A percentile compares a stretch with the other conserved stretches of the same genome.
phyloP scores from a whole-genome alignment of 176 grass and related monocot genomes.

The Zizania latifolia region DNA sequence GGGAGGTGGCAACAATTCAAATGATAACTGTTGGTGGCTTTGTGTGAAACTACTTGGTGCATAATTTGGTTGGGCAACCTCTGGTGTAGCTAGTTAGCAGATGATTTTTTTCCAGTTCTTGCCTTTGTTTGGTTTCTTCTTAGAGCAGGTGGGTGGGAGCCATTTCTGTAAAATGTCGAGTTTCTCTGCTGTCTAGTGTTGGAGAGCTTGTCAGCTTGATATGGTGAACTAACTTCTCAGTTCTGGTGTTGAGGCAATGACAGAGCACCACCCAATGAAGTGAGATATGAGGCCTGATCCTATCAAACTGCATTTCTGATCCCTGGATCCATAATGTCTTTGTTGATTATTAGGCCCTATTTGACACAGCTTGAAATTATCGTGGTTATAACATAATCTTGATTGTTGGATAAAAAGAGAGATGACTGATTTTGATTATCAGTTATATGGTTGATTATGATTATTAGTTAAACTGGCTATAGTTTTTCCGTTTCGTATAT shows the following conservation, averaged over 20 bases:
- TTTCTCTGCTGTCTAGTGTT: background rate
- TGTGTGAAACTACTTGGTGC: conserved; percentile 3
- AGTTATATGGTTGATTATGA: too few relatives aligned
- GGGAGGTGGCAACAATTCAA: background rate
- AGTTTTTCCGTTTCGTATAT: too few relatives aligned
- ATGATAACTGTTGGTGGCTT: background rate
- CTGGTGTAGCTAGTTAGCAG: background rate
- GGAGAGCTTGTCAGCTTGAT: background rate
- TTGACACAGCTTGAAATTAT: too few relatives aligned
- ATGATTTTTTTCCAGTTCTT: background rate
- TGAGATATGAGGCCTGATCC: background rate
- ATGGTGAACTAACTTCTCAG: background rate
- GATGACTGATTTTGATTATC: too few relatives aligned
- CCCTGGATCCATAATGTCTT: too few relatives aligned
- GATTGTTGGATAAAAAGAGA: too few relatives aligned
- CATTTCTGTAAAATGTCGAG: background rate
- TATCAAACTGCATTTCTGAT: too few relatives aligned
- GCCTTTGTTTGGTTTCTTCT: background rate
- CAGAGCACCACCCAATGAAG: background rate
- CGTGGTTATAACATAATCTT: too few relatives aligned
- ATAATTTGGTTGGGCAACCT: background rate
- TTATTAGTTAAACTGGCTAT: too few relatives aligned
- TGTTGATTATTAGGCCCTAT: too few relatives aligned
- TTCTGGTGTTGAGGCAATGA: background rate
- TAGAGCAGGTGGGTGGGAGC: background rate